Evolutionary conservation across 306 rosid species (phyloP).

Genomic region (Trifolium subterraneum): DNA sequence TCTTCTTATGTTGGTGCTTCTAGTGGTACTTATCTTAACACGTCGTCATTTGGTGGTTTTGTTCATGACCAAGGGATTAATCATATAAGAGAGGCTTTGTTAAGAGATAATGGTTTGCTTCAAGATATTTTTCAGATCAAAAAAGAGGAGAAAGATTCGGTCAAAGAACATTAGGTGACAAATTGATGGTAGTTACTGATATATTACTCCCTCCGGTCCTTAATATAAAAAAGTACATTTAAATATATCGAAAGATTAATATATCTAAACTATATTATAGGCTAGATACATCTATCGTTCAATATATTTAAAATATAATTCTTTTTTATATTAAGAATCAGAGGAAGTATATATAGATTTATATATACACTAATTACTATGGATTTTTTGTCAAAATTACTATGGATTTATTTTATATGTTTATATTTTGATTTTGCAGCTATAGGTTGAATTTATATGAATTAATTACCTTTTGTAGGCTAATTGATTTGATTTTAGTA

Average conservation of each 20-base stretch:
- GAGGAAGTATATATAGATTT: too few relatives aligned
- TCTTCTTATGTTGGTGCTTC: slow-evolving; percentile 35
- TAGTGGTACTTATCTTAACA: background rate
- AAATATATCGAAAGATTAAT: too few relatives aligned
- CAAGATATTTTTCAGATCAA: slow-evolving; percentile 69
- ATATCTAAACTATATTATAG: too few relatives aligned
- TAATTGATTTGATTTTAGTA: slow-evolving; percentile 30
- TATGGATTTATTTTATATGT: slow-evolving; percentile 4
- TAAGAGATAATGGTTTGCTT: slow-evolving; percentile 76
- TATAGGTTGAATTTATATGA: slow-evolving; percentile 19
- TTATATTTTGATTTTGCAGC: background rate
- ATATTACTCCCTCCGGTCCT: too few relatives aligned
- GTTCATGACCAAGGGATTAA: slow-evolving; percentile 30
- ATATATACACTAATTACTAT: too few relatives aligned
- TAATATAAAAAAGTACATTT: too few relatives aligned
- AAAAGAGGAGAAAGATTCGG: slow-evolving; percentile 44
- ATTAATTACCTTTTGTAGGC: slow-evolving; percentile 17
- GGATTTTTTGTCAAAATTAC: background rate
- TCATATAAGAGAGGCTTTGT: slow-evolving; percentile 37
- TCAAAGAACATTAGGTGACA: slow-evolving; percentile 24
- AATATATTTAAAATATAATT: too few relatives aligned
- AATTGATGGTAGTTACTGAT: too few relatives aligned
- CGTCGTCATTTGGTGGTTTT: slow-evolving; percentile 44
- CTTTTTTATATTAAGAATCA: too few relatives aligned
- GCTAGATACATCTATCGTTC: too few relatives aligned